Evolutionary conservation across 2,329 filamentous ascomycete genomes (phyloP).

Genomic region (Dactylellina cionopaga): DNA sequence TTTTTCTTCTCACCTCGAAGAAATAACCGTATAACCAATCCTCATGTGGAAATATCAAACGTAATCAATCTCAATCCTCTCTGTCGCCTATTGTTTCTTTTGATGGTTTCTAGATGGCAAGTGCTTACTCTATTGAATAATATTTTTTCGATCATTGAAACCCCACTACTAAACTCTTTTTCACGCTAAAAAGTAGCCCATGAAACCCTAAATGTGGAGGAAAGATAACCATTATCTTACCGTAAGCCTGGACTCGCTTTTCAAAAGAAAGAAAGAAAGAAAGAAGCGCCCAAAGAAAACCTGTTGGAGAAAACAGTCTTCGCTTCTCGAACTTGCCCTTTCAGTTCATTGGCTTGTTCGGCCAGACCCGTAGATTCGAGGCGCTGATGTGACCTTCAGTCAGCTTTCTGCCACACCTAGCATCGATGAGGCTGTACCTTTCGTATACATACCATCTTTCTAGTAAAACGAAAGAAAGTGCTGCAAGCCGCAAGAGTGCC

Average conservation of each 20-base stretch:
- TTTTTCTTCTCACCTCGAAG: background rate
- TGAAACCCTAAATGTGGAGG: background rate
- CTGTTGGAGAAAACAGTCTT: background rate
- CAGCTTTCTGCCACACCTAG: slow-evolving; percentile 1
- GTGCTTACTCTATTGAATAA: background rate
- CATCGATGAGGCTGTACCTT: background rate
- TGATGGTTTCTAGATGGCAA: slow-evolving; percentile 16
- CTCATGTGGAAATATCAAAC: slow-evolving; percentile 4
- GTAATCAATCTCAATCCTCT: slow-evolving; percentile 26
- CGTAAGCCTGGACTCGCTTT: slow-evolving; percentile 6
- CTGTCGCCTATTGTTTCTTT: slow-evolving; percentile 30
- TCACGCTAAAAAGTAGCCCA: background rate
- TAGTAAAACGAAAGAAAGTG: too few relatives aligned
- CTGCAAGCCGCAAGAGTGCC: background rate
- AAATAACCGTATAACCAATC: background rate
- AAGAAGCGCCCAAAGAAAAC: background rate
- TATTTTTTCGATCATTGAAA: slow-evolving; percentile 25
- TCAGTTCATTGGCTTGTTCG: background rate
- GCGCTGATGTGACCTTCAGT: background rate
- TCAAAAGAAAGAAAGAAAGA: background rate
- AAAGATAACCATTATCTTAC: background rate
- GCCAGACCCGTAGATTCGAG: background rate
- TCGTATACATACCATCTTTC: too few relatives aligned
- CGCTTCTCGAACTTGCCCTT: background rate
- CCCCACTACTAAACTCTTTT: slow-evolving; percentile 15